Evolutionary conservation across 2,329 filamentous ascomycete species (phyloP), one percentile per base, ranked within the genome.

Genomic region (Fusarium chaquense): DNA sequence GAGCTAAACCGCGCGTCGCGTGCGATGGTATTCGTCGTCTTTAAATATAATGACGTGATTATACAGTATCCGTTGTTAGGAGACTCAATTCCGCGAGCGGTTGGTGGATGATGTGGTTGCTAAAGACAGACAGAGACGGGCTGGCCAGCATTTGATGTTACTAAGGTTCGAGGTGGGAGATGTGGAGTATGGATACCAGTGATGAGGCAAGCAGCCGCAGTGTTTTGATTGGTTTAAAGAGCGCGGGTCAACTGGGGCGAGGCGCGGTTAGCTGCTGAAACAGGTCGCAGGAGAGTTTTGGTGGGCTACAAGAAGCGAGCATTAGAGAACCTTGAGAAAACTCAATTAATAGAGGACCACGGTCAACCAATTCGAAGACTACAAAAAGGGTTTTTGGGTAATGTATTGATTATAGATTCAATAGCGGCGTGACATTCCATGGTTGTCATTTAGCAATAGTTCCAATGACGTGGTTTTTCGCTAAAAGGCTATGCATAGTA

Each of bases 151-250:
- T 61, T 63, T 64, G 57, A 52, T 72, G 47, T 51, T 69, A 69
- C 65, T 71, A 38, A 62, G 45, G 62, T 59, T 64, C 62, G 59
- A 73, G 59, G 68, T 73, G 73, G 73, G 73, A 75, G 69, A 61
- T 59, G 65, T 36, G 30, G 20, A 50, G 46, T 50, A 22, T 50
- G 46, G 46, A 50, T 36, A 22, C 46, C 64, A 70, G 58, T 50
- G 58, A 56, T 72, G 51, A 72, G 67, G 66, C 70, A 71, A 70
- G 66, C 65, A 58, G 50, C 62, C 61, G 62, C 66, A 51, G 59
- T 50, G 46, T 65, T 53, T 50, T 64, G 62, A 74, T 75, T 75
- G 73, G 73, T 51, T 71, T 59, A 61, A 46, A 51, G 62, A 53
- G 43, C 52, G 36, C 53, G 62, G 36, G 74, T 69, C 67, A 66